A percentile compares a stretch with the other conserved stretches of the same genome.
These are phyloP conservation scores for Fusarium caatingaense DNA, from an alignment of 2,329 filamentous ascomycete genomes.

Conservation along the genomic window DNA sequence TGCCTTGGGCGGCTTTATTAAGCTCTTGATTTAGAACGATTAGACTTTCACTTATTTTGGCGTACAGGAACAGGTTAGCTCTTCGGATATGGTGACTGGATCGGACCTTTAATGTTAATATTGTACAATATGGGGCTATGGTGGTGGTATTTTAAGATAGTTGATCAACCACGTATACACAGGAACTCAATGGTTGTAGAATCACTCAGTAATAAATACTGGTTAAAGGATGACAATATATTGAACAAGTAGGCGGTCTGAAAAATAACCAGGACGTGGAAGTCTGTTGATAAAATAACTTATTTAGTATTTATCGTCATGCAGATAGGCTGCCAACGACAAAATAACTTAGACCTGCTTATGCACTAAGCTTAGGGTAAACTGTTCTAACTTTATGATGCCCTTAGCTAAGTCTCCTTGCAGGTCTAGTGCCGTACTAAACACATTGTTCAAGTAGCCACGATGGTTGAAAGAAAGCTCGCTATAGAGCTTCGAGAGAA, in stretches of 20 bases:
- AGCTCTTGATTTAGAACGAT: background rate
- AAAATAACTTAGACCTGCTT: too few species aligned
- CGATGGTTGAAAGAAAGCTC: background rate
- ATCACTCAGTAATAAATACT: background rate
- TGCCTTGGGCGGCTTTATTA: conserved; percentile 21
- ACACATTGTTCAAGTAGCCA: background rate
- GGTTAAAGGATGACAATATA: background rate
- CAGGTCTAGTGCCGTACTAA: background rate
- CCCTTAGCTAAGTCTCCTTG: too few species aligned
- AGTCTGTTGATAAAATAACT: too few species aligned
- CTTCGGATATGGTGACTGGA: background rate
- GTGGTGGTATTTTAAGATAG: background rate
- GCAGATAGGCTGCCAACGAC: too few species aligned
- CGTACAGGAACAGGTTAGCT: background rate
- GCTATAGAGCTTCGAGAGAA: conserved; percentile 1
- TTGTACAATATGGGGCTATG: background rate
- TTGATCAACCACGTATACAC: background rate
- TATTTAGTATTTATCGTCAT: too few species aligned
- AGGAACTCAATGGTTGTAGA: background rate
- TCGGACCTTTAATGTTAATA: background rate
- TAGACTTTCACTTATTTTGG: background rate
- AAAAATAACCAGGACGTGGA: too few species aligned
- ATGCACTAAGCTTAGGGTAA: too few species aligned
- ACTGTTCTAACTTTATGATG: too few species aligned
- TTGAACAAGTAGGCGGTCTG: background rate